Base-by-base conservation (phyloP, 805 yeast species). In the Hanseniaspora jakobsenii region DNA sequence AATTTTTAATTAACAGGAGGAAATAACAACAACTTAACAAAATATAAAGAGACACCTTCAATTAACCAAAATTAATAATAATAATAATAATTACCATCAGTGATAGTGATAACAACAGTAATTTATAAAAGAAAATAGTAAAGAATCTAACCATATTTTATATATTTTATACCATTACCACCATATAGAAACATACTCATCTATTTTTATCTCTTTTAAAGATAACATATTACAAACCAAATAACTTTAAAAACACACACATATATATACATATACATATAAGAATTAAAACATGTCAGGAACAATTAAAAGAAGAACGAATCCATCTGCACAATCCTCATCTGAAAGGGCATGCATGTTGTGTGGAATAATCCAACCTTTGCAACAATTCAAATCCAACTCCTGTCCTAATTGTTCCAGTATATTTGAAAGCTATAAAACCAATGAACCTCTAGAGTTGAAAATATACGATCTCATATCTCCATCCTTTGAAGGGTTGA, bases 321-420 rank as follows among this genome's bases (percentile, higher is more conserved):
- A 38, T 27, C 17, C 39, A 26, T n/a, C 7, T 8, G 23, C 32
- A 9, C 31, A 27, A 16, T 32, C 30, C 52, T 57, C 61, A 22
- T 58, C 60, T 47, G 94, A 86, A 51, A 76, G 98, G 69, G 97
- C 97, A 6, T 89, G 98, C 57, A 83, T 89, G 95, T 73, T 91
- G 48, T 89, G 98, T 64, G 97, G 96, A 3, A 72, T 89, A 44
- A 83, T 89, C 45, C 94, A 84, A 56, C 76, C 94, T 4, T 73
- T 81, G 53, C 72, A 68, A 47, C 81, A 76, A 55, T 91, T 91
- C 60, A 75, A 81, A 39, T 78, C 77, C 47, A 75, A 75, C 16
- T 97, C 97, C 6, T 89, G 98, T 63, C 97, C 98, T 12, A 89
- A 89, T 68, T 89, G 98, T 65, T 97, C 85, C 56, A 77, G 87